Base-by-base conservation (phyloP, 2,329 filamentous ascomycete species). In the Colletotrichum sp. region DNA sequence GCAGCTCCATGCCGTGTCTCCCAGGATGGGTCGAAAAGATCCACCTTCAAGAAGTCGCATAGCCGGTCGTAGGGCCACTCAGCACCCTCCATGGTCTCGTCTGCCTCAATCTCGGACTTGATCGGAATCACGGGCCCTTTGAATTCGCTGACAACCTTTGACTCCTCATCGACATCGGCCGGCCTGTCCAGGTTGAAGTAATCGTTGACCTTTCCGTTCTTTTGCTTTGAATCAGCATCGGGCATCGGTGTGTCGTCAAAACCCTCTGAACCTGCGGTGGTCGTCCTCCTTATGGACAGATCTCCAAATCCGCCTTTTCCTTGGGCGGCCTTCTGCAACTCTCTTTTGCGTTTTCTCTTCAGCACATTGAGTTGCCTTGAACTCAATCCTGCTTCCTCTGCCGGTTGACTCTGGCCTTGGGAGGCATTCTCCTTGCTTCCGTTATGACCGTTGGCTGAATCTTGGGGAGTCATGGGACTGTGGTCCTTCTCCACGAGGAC, bases 1-100 rank as follows among this genome's bases (percentile, higher is more conserved):
- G 97, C 96, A 70, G 97, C 97, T 79, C 97, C 97, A 82, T 99
- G 97, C 18, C 97, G 93, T 9, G 96, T 95, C 83, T 99, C 97
- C 97, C 97, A 99, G 62, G 93, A 93, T 4, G 94, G 88, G 80
- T 99, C 96, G 78, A 99, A 98, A 2, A 99, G 88, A 81, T 99
- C 97, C 38, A 98, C 89, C 79, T 95, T 96, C 72, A 99, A 90
- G 79, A 98, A 97, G 75, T 98, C 97, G 82, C 95, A 98, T 43
- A 99, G 90, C 67, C 95, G 92, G 79, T 98, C 96, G 79, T 95
- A 98, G 0, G 97, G 97, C 97, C 97, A 99, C 81, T 97, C 95
- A 5, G 90, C 88, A 4, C 95, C 95, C 78, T 96, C 91, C 72
- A 94, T 89, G 77, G 93, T 91, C 16, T 93, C 90, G 72, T 97